Base-by-base conservation (phyloP, 1,139 yeast species). In the Entelexis paramagnoliae region DNA sequence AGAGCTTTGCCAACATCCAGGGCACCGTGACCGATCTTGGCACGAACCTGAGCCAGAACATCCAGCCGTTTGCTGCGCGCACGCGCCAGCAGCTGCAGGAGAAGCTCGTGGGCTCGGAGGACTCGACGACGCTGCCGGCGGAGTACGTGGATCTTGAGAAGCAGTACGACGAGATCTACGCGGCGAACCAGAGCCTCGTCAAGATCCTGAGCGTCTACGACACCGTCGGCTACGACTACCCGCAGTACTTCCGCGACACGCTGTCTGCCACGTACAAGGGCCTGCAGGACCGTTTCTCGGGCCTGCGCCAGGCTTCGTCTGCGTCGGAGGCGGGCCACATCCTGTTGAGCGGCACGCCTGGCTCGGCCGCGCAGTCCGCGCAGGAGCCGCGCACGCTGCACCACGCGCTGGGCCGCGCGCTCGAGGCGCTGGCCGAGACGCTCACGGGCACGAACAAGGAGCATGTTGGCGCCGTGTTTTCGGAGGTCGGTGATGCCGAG, bases 241-340 rank as follows among this genome's bases (percentile, higher is more conserved):
- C 95, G n/a, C 78, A 80, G 51, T 82, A 83, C 63, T 66, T 78
- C 53, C 63, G 68, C 62, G 95, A 86, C 64, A 81, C 91, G 19
- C 77, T 86, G 59, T 75, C 76, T 50, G 93, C 84, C 58, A 77
- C 86, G 57, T 80, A 89, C 51, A 81, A 80, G 67, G 78, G 77
- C 58, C 75, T 86, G 56, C 72, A 82, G 50, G 74, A 75, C 51
- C 77, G 87, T 63, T 84, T 85, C 47, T 72, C 77, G 52, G 84
- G 80, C 57, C 73, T 85, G 59, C 77, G 89, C 28, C 78, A 77
- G 63, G 95, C 91, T 22, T 78, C 84, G 47, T 76, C 85, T 19
- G 87, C 93, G 4, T 78, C 81, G 14, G 95, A 87, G 65, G 94
- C 93, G 1, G 94, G 85, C 68, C 79, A 83, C 19, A 86, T 87